Evolutionary conservation across 495 filamentous ascomycete genomes (phyloP).

Genomic region (Penicillium macrosclerotiorum): DNA sequence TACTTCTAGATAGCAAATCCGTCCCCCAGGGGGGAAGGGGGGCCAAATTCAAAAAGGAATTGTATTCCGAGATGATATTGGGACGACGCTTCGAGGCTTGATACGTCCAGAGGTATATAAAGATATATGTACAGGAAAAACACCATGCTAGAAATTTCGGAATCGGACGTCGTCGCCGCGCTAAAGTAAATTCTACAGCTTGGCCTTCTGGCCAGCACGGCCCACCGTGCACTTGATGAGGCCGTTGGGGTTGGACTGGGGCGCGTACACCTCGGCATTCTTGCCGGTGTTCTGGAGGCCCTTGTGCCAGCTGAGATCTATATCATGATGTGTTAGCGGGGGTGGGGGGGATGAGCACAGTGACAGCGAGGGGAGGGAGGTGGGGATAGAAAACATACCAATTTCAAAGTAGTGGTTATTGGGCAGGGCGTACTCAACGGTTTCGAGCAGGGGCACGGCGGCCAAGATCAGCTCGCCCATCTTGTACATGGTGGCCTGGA

Average conservation of each 20-base stretch:
- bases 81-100: conserved; percentile 7
- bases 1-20: too few relatives aligned
- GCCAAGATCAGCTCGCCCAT: conserved; percentile 89
- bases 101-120: conserved; percentile 24
- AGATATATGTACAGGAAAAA: conserved; percentile 28
- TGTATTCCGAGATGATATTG: conserved; percentile 15
- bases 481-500: conserved; percentile 98
- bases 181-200: conserved; percentile 34
- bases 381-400: conserved; percentile 53
- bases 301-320: conserved; percentile 96
- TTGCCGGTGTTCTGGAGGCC: conserved; percentile 94
- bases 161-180: conserved; percentile 2
- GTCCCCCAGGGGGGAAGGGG: too few relatives aligned
- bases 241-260: conserved; percentile 89
- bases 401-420: conserved; percentile 99
- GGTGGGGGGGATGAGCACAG: too few relatives aligned
- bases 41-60: conserved; percentile 13
- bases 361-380: too few relatives aligned
- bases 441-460: conserved; percentile 65
- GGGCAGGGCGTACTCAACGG: conserved; percentile 79
- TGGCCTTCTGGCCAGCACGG: conserved; percentile 49
- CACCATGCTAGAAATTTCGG: conserved; percentile 9
- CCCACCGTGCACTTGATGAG: conserved; percentile 93
- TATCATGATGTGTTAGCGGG: not conserved
- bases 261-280: conserved; percentile 93